Base-by-base conservation (phyloP, 495 filamentous ascomycete species). In the Penicillium salamii region DNA sequence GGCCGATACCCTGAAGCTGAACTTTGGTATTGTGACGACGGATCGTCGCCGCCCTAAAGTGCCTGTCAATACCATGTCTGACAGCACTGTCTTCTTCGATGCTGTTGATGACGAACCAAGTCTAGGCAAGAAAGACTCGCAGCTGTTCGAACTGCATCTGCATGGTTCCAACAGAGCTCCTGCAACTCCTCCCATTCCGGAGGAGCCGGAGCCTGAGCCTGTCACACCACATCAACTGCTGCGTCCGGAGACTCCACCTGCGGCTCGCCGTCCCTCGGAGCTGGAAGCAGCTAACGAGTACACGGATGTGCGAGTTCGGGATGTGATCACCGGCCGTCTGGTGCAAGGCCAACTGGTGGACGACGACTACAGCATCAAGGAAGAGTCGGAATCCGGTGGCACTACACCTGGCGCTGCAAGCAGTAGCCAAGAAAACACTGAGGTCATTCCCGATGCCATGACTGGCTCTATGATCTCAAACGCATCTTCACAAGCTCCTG, bases 341-440 rank as follows among this genome's bases (percentile, higher is more conserved):
- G 80, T 97, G n/a, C 91, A 97, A 53, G 93, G 93, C 14, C 93
- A 97, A 61, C 87, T 98, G 58, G 95, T 98, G 12, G 86, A 95
- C 42, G 93, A 98, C 67, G 86, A 96, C 62, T 90, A 90, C 59
- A 86, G 85, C n/a, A 90, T 87, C 7, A 83, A 87, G 6, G 95
- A 91, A 7, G 80, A 82, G 4, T 69, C 78, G 47, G 81, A 77
- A 15, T 72, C 67, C 17, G 84, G 78, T 15, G 71, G 79, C n/a
- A 68, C 69, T 7, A 77, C 67, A 14, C 62, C 71, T 18, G 61
- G 62, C 6, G 60, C 59, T 45, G 42, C 40, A 44, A 46, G 46
- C 3, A 42, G 44, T 21, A 61, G 58, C 29, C 63, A 72, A 21
- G 70, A 78, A 7, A 64, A 68, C 38, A 62, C 67, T 8, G 79